A percentile compares a stretch with the other conserved stretches of the same genome.
phyloP scores from a whole-genome alignment of 306 rosid genomes.

The Canavalia gladiata region DNA sequence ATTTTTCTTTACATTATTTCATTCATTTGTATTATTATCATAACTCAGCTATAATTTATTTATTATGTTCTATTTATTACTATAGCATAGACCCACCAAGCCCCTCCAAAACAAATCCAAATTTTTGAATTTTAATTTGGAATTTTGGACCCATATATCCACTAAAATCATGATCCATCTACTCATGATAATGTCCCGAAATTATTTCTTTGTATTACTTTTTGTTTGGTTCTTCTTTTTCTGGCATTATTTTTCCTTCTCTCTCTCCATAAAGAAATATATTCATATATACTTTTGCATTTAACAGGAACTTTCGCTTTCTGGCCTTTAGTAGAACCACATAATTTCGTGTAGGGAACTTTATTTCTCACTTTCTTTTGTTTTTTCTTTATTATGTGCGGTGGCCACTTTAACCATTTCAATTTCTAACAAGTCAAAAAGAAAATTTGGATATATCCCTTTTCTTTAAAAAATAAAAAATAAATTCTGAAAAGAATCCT shows the following conservation, averaged over 20 bases:
- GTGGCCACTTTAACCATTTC: slow-evolving; percentile 55
- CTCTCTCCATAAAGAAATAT: slow-evolving; percentile 52
- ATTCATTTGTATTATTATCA: slow-evolving; percentile 46
- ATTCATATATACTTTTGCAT: slow-evolving; percentile 50
- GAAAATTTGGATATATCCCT: slow-evolving; percentile 32
- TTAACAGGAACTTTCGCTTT: slow-evolving; percentile 69
- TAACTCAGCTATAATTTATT: slow-evolving; percentile 45
- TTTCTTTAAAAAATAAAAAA: not conserved
- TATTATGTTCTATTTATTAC: slow-evolving; percentile 57
- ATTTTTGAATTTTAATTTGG: slow-evolving; percentile 56
- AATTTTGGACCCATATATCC: slow-evolving; percentile 61
- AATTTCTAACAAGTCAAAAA: slow-evolving; percentile 52
- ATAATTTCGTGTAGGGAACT: slow-evolving; percentile 60
- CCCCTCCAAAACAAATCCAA: slow-evolving; percentile 64
- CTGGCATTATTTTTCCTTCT: slow-evolving; percentile 48
- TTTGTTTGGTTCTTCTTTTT: slow-evolving; percentile 59
- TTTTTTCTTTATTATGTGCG: slow-evolving; percentile 47
- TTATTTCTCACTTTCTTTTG: slow-evolving; percentile 54
- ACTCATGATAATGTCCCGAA: slow-evolving; percentile 57
- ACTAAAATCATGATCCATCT: slow-evolving; percentile 61
- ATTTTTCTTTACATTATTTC: slow-evolving; percentile 29
- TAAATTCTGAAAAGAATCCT: not conserved
- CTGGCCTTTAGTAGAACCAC: slow-evolving; percentile 66
- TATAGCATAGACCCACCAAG: slow-evolving; percentile 68
- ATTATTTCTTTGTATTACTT: slow-evolving; percentile 57